Evolutionary conservation across 2,329 filamentous ascomycete species (phyloP).

Genomic region (Volutella citrinella): DNA sequence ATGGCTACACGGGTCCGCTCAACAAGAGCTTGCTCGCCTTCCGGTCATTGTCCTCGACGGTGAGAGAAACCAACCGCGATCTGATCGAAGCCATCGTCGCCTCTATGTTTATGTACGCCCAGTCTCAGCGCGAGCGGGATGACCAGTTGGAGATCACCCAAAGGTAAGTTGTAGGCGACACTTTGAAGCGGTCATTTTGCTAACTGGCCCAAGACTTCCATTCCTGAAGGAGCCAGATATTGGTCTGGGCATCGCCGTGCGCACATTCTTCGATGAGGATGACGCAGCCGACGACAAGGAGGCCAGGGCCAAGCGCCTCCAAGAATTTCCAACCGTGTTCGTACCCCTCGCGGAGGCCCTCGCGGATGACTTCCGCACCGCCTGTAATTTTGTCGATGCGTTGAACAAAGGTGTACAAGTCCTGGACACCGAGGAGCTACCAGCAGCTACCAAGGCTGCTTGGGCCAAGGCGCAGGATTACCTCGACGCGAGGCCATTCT

Average conservation of each 20-base stretch:
- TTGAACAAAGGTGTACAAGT: constrained; percentile 56
- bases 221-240: constrained; percentile 70
- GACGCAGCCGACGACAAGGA: constrained; percentile 54
- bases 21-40: constrained; percentile 87
- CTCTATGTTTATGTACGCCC: constrained; percentile 76
- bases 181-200: too few species aligned
- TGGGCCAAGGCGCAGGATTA: constrained; percentile 58
- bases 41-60: constrained; percentile 75
- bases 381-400: constrained; percentile 56
- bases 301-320: constrained; percentile 41
- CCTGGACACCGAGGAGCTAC: constrained; percentile 46
- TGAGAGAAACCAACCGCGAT: constrained; percentile 77
- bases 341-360: constrained; percentile 59
- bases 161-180: too few species aligned
- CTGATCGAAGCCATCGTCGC: constrained; percentile 79
- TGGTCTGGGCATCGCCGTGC: constrained; percentile 73
- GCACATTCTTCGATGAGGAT: constrained; percentile 75
- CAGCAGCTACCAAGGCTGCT: constrained; percentile 42
- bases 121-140: constrained; percentile 67
- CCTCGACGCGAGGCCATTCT: constrained; percentile 43
- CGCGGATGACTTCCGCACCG: constrained; percentile 57
- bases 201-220: constrained; percentile 64
- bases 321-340: constrained; percentile 50
- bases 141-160: constrained; percentile 69
- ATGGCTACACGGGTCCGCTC: constrained; percentile 91